phyloP scores from a whole-genome alignment of 352 stramenopile species.

The Globisporangium ultimum region DNA sequence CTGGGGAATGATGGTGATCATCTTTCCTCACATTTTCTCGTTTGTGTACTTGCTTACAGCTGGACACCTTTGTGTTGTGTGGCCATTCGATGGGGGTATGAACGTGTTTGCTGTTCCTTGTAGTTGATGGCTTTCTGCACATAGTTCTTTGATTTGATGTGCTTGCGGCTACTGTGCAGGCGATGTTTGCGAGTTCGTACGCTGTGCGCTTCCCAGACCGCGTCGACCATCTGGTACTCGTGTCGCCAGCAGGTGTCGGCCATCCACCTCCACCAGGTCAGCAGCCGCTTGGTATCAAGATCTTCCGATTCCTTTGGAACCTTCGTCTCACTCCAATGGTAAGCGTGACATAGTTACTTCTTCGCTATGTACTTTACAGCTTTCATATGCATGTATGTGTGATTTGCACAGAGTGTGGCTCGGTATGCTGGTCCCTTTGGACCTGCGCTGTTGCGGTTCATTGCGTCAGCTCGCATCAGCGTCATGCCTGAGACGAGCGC shows the following conservation, averaged over 20 bases:
- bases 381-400: not conserved
- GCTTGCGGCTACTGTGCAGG: conserved; percentile 17
- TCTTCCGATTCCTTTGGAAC: conserved; percentile 51
- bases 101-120: not conserved
- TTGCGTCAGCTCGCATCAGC: conserved; percentile 37
- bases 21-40: not conserved
- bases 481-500: conserved; percentile 62
- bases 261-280: conserved; percentile 27
- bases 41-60: conserved; percentile 15
- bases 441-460: conserved; percentile 40
- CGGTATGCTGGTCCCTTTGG: conserved; percentile 55
- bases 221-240: conserved; percentile 54
- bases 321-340: conserved; percentile 59
- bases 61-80: conserved; percentile 58
- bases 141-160: not conserved
- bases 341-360: too few species aligned
- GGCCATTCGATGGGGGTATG: conserved; percentile 66
- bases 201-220: conserved; percentile 34
- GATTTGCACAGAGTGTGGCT: conserved; percentile 28
- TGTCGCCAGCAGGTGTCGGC: conserved; percentile 59
- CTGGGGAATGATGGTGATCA: too few species aligned
- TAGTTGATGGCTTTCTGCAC: not conserved
- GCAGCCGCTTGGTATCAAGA: conserved; percentile 28
- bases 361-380: too few species aligned
- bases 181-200: conserved; percentile 61